phyloP scores from a whole-genome alignment of 2,329 filamentous ascomycete species.

The Ramichloridium luteum region DNA sequence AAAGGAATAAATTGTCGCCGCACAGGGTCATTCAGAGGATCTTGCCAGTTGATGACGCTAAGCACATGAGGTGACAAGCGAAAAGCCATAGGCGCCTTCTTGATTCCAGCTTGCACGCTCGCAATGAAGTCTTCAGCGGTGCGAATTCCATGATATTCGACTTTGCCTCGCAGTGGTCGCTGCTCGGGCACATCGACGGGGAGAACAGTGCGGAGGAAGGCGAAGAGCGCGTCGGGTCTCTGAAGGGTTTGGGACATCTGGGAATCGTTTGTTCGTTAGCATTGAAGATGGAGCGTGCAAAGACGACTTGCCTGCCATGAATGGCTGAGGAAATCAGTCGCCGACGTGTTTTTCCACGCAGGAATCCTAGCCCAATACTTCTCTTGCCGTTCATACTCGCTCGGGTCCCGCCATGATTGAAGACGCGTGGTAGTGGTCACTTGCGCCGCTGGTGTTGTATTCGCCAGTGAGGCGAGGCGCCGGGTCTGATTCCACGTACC shows the following conservation, averaged over 20 bases:
- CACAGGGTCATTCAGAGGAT: slow-evolving; percentile 48
- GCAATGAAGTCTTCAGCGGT: slow-evolving; percentile 42
- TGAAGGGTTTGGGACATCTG: slow-evolving; percentile 36
- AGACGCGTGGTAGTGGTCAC: background rate
- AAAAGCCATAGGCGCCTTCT: slow-evolving; percentile 46
- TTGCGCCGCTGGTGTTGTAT: background rate
- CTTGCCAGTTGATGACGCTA: slow-evolving; percentile 46
- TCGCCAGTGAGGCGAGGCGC: background rate
- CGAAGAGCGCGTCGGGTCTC: slow-evolving; percentile 33
- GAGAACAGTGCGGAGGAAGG: slow-evolving; percentile 39
- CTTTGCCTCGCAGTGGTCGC: slow-evolving; percentile 23
- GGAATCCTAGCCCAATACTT: slow-evolving; percentile 1
- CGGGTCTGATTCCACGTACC: background rate
- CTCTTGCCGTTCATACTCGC: background rate
- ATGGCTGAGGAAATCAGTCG: slow-evolving; percentile 41
- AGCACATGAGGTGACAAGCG: slow-evolving; percentile 49
- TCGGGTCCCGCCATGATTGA: background rate
- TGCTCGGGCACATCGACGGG: slow-evolving; percentile 38
- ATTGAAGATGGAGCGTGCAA: background rate
- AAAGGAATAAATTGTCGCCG: slow-evolving; percentile 50
- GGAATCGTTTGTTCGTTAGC: slow-evolving; percentile 2
- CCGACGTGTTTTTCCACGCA: slow-evolving; percentile 38
- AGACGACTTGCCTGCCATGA: slow-evolving; percentile 41
- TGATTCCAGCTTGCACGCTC: slow-evolving; percentile 43
- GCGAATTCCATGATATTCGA: slow-evolving; percentile 1